Percentiles rank a stretch among this genome's conserved stretches.
These are phyloP conservation scores for Aspergillus bridgeri DNA, from an alignment of 495 filamentous ascomycete species.

Conservation along the genomic window DNA sequence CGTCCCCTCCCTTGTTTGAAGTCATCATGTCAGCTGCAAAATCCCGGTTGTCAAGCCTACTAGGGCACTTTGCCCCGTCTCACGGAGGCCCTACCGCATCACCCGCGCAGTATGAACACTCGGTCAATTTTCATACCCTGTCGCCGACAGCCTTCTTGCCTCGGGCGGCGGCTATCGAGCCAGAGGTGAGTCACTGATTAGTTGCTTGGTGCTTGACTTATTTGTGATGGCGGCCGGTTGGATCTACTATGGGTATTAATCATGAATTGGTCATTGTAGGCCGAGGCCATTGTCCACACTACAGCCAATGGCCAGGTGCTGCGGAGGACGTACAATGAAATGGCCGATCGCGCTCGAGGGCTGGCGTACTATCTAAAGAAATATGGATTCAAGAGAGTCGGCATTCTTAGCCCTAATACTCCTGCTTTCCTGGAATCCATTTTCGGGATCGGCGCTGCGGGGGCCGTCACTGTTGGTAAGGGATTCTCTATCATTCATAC, in stretches of 20 bases:
- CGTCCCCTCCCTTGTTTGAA: constrained; percentile 1
- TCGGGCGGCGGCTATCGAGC: constrained; percentile 85
- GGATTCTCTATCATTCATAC: background rate
- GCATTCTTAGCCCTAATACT: constrained; percentile 86
- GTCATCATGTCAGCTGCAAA: constrained; percentile 51
- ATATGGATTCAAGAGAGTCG: constrained; percentile 64
- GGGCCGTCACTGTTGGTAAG: constrained; percentile 69
- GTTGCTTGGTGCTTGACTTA: background rate
- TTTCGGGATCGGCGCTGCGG: constrained; percentile 84
- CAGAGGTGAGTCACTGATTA: constrained; percentile 56
- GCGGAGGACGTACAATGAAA: constrained; percentile 70
- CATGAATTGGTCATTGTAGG: constrained; percentile 34
- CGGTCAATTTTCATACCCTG: constrained; percentile 70
- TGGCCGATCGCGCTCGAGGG: constrained; percentile 79
- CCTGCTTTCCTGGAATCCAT: constrained; percentile 89
- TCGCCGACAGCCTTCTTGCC: constrained; percentile 88
- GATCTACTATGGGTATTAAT: background rate
- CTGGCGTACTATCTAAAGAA: constrained; percentile 82
- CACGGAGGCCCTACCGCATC: constrained; percentile 17
- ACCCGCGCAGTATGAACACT: constrained; percentile 39
- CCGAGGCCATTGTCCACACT: constrained; percentile 81
- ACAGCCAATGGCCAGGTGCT: constrained; percentile 75
- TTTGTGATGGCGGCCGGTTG: background rate
- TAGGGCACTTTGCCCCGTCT: constrained; percentile 53
- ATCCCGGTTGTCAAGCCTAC: constrained; percentile 58